phyloP scores from a whole-genome alignment of 208 protist genomes.

The Crithidia sp. region DNA sequence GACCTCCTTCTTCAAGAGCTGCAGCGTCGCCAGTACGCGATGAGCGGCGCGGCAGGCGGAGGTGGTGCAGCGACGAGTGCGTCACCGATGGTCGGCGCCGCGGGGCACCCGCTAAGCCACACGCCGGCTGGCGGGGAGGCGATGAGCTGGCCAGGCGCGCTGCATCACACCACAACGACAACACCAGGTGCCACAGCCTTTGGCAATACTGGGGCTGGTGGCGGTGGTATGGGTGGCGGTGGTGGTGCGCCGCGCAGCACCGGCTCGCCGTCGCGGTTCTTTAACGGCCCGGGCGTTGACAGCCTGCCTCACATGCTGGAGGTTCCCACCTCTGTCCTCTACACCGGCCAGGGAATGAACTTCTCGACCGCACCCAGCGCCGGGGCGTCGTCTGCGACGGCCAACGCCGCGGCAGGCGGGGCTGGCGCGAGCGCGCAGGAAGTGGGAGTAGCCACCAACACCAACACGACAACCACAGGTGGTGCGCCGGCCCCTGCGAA shows the following conservation, averaged over 20 bases:
- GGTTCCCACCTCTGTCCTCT: conserved; percentile 2
- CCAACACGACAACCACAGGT: background rate
- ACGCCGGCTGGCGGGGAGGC: background rate
- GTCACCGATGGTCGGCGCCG: background rate
- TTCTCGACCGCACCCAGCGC: conserved; percentile 8
- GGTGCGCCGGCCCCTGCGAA: no score
- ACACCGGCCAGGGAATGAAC: conserved; percentile 4
- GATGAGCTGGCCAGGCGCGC: conserved; percentile 11
- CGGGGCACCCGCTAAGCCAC: background rate
- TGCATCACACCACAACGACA: background rate
- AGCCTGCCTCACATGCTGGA: conserved; percentile 10
- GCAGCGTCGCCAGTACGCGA: conserved; percentile 18
- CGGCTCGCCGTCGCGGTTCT: conserved; percentile 14
- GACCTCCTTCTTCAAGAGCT: conserved; percentile 26
- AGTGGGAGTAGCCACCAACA: background rate
- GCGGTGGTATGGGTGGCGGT: background rate
- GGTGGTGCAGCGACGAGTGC: background rate
- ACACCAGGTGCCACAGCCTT: background rate
- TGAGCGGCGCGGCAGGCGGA: background rate
- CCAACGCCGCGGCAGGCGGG: background rate
- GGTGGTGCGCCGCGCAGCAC: background rate
- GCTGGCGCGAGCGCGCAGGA: background rate
- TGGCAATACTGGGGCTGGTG: background rate
- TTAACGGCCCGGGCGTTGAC: conserved; percentile 12
- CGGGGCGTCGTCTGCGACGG: background rate